Percentiles rank a stretch among this genome's conserved stretches.
Evolutionary conservation across 2,329 filamentous ascomycete genomes (phyloP).

Genomic region (Fusarium luffae): DNA sequence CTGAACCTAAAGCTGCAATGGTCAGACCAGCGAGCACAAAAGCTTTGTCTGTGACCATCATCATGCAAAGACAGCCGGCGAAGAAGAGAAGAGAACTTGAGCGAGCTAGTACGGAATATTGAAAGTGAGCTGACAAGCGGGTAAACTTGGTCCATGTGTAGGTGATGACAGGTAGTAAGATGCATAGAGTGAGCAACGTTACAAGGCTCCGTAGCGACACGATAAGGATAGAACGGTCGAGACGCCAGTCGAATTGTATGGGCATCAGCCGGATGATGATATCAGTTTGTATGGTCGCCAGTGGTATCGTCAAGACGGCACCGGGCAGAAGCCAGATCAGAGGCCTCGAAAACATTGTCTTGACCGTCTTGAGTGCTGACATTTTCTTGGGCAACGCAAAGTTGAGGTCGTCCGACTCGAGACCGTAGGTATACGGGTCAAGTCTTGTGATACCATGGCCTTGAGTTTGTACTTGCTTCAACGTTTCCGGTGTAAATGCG

Average conservation of each 20-base stretch:
- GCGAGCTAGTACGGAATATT: slow-evolving; percentile 33
- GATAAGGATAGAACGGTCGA: slow-evolving; percentile 38
- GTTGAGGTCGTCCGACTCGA: neutral
- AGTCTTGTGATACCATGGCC: neutral
- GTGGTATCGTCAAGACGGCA: slow-evolving; percentile 38
- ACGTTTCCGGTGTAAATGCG: slow-evolving; percentile 39
- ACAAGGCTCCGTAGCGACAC: slow-evolving; percentile 38
- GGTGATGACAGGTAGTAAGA: slow-evolving; percentile 36
- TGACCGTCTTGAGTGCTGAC: slow-evolving; percentile 10
- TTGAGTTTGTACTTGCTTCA: slow-evolving; percentile 1
- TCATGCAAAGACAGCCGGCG: slow-evolving; percentile 40
- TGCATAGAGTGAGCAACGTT: slow-evolving; percentile 39
- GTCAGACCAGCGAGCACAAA: slow-evolving; percentile 39
- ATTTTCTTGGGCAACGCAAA: neutral
- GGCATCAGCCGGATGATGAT: slow-evolving; percentile 43
- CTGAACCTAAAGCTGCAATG: slow-evolving; percentile 42
- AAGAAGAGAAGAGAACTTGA: slow-evolving; percentile 38
- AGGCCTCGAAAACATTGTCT: slow-evolving; percentile 34
- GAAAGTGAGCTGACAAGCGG: slow-evolving; percentile 6
- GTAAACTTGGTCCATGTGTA: slow-evolving; percentile 19
- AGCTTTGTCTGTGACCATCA: slow-evolving; percentile 33
- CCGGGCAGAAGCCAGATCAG: slow-evolving; percentile 41
- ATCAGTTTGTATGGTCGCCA: slow-evolving; percentile 37
- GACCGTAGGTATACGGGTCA: neutral
- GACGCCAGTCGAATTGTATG: slow-evolving; percentile 42